Percentiles rank a stretch among this genome's conserved stretches.
phyloP scores from a whole-genome alignment of 441 rosid species.

The Erysimum cheiri region DNA sequence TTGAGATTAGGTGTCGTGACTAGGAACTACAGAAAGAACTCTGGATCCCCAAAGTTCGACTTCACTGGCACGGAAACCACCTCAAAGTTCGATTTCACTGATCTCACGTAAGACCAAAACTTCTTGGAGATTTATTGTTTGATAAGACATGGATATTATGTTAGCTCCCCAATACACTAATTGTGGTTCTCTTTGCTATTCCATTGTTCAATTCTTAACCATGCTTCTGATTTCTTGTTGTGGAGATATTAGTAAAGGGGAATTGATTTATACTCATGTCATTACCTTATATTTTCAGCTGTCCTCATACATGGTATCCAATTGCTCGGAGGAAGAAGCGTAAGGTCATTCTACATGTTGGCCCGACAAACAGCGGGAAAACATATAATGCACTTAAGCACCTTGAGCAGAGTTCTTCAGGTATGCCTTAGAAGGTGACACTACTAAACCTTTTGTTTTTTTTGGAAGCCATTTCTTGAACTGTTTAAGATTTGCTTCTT shows the following conservation, averaged over 20 bases:
- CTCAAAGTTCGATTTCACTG: constrained; percentile 66
- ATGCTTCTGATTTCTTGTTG: constrained; percentile 5
- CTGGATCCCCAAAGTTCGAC: constrained; percentile 54
- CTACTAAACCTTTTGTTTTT: constrained; percentile 6
- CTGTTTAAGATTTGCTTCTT: constrained; percentile 8
- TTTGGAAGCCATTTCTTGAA: constrained; percentile 1
- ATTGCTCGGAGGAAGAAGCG: constrained; percentile 80
- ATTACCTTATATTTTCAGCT: constrained; percentile 50
- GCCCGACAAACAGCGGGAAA: constrained; percentile 97
- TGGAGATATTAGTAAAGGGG: not conserved
- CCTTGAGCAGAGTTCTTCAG: constrained; percentile 78
- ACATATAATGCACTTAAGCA: constrained; percentile 81
- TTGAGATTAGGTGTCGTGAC: constrained; percentile 34
- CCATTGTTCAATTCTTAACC: not conserved
- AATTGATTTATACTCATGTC: constrained; percentile 14
- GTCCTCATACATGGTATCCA: constrained; percentile 93
- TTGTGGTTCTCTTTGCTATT: not conserved
- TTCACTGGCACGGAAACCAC: constrained; percentile 44
- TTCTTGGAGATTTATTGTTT: constrained; percentile 3
- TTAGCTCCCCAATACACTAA: not conserved
- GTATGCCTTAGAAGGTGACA: constrained; percentile 48
- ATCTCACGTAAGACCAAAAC: constrained; percentile 70
- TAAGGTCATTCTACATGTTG: constrained; percentile 83
- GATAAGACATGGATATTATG: not conserved
- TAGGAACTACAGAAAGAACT: constrained; percentile 58